A percentile compares a stretch with the other conserved stretches of the same genome.
These are phyloP conservation scores for Yamadazyma dendronema DNA, from an alignment of 1,139 yeast species.

Conservation along the genomic window DNA sequence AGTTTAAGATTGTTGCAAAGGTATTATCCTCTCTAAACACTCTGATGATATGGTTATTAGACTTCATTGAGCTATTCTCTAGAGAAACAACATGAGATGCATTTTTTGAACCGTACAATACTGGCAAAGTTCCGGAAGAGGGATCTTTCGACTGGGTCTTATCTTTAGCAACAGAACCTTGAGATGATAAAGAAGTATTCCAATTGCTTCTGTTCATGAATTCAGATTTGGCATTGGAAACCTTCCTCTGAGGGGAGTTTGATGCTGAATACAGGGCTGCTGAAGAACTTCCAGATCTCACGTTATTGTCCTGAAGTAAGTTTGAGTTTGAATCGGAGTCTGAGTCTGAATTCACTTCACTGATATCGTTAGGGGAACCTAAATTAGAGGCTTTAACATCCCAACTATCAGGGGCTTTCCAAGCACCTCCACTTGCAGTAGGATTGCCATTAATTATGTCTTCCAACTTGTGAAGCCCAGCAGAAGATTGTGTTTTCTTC, in stretches of 20 bases:
- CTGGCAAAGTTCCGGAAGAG: slow-evolving; percentile 23
- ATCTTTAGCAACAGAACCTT: not conserved
- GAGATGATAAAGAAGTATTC: slow-evolving; percentile 3
- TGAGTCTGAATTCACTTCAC: slow-evolving; percentile 13
- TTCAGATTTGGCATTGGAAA: not conserved
- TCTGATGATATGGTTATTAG: slow-evolving; percentile 56
- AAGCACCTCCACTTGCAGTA: slow-evolving; percentile 15
- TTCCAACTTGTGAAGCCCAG: slow-evolving; percentile 5
- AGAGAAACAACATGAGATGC: slow-evolving; percentile 23
- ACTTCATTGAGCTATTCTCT: slow-evolving; percentile 21
- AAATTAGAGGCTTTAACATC: slow-evolving; percentile 51
- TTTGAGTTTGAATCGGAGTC: slow-evolving; percentile 19
- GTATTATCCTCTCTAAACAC: slow-evolving; percentile 80
- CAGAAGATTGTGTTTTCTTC: slow-evolving; percentile 9
- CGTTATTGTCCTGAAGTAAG: not conserved
- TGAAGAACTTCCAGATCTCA: slow-evolving; percentile 2
- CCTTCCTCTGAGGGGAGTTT: not conserved
- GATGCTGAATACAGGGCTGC: not conserved
- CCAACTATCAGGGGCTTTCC: slow-evolving; percentile 85
- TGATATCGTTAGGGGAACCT: slow-evolving; percentile 9
- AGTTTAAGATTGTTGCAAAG: slow-evolving; percentile 74
- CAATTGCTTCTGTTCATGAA: not conserved
- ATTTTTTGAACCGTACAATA: slow-evolving; percentile 36
- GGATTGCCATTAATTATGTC: not conserved
- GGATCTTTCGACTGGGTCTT: not conserved